Percentiles rank a stretch among this genome's conserved stretches.
Conservation (phyloP, 148 eudicot genomes). For the Tetragonia tetragonoides region DNA sequence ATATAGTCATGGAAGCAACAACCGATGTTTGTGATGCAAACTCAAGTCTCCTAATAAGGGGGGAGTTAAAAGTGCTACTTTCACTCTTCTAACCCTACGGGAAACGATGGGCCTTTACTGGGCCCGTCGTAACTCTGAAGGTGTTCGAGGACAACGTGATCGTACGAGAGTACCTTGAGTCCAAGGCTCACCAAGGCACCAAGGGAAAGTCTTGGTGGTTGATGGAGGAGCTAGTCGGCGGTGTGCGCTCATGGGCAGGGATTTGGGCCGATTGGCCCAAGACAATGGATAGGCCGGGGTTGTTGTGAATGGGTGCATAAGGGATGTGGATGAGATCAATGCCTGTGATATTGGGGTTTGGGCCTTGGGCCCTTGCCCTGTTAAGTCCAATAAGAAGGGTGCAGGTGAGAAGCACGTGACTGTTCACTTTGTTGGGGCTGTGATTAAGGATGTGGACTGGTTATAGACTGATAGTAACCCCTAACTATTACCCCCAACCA, state of each 20-base stretch:
- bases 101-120: conserved; percentile 50
- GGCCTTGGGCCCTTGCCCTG: conserved; percentile 70
- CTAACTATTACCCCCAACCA: too few species aligned
- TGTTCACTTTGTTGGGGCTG: conserved; percentile 51
- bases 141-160: conserved; percentile 76
- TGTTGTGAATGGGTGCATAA: conserved; percentile 67
- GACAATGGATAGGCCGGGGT: conserved; percentile 78
- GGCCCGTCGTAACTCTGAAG: conserved; percentile 64
- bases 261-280: conserved; percentile 64
- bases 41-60: conserved; percentile 40
- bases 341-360: conserved; percentile 76
- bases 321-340: conserved; percentile 85
- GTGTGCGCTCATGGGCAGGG: conserved; percentile 73
- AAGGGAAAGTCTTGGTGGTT: conserved; percentile 64
- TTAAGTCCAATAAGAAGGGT: conserved; percentile 69
- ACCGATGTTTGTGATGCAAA: conserved; percentile 74
- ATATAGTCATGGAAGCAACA: conserved; percentile 36
- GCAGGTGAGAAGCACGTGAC: conserved; percentile 56
- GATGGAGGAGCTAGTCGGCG: conserved; percentile 76
- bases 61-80: conserved; percentile 59
- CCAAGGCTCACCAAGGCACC: conserved; percentile 43
- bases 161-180: conserved; percentile 30
- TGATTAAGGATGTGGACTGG: conserved; percentile 70
- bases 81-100: conserved; percentile 73
- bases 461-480: conserved; percentile 66